Conservation (phyloP, 768 basidiomycete species). For the Cystobasidium tubakii region DNA sequence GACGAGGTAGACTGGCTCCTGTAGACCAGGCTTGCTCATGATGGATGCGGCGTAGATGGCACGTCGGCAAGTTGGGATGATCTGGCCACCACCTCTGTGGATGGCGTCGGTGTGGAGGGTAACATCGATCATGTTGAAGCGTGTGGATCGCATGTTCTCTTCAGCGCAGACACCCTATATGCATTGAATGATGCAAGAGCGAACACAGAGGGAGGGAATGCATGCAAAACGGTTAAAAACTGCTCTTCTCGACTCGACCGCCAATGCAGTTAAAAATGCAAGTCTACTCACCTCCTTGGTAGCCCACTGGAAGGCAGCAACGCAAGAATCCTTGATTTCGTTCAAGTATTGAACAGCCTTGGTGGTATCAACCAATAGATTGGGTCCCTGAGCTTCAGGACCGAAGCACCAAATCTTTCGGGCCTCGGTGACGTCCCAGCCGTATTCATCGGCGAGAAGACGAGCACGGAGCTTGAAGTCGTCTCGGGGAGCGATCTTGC, state of each 20-base stretch:
- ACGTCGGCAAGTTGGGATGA: conserved; percentile 94
- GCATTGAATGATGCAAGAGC: too few relatives aligned
- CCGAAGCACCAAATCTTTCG: conserved; percentile 99
- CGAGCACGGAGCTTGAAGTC: conserved; percentile 97
- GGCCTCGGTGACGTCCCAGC: conserved; percentile 99
- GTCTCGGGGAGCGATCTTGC: conserved; percentile 80
- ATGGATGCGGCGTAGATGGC: conserved; percentile 92
- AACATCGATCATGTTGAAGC: conserved; percentile 61
- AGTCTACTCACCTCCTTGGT: conserved; percentile 63
- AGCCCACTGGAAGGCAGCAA: conserved; percentile 99
- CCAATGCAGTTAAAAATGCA: conserved; percentile 52
- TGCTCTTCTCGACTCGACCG: neutral
- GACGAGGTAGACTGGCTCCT: conserved; percentile 84
- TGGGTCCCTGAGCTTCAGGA: conserved; percentile 93
- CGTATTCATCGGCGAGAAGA: conserved; percentile 87
- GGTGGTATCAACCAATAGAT: conserved; percentile 93
- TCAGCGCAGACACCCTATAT: conserved; percentile 57
- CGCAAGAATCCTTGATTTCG: conserved; percentile 99
- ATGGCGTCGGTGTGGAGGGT: conserved; percentile 92
- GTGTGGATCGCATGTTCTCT: conserved; percentile 98
- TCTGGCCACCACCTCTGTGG: conserved; percentile 95
- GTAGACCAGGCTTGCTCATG: conserved; percentile 81
- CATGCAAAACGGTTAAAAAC: neutral
- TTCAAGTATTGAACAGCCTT: conserved; percentile 90
- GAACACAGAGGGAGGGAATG: neutral